Base-by-base conservation (phyloP, 1,284 basidiomycete genomes). In the Trametes hirsuta region DNA sequence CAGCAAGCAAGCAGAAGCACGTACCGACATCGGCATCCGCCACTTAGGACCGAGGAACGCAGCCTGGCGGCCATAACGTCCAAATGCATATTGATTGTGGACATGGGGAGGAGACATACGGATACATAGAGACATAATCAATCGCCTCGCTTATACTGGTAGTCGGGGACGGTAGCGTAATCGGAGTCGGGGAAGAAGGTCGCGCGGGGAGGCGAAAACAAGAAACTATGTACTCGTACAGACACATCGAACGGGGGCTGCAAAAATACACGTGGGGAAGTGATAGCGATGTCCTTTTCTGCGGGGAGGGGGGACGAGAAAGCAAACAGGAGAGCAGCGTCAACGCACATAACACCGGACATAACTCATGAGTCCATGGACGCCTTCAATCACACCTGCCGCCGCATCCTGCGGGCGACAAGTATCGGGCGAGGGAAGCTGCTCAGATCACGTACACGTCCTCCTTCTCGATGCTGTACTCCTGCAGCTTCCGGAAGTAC, bases 391-490 rank as follows among this genome's bases (percentile, higher is more conserved):
- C 14, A 18, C 3, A 37, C 10, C 9, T 18, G 9, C 21, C 49
- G 49, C 30, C 30, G 30, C 8, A 30, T 30, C 30, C 30, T 30
- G 30, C 30, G 30, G 30, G 30, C 30, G 30, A 30, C 30, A 8
- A 8, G 30, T 30, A 30, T 30, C 30, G 30, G 30, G 8, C 30
- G 30, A 30, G 30, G 30, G 30, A 30, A 30, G 39, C 42, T 34
- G 24, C 25, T 68, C 62, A 73, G 35, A 73, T 67, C 36, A 73
- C 68, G 45, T 72, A 74, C 4, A 74, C 71, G 53, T 74, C 68
- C 50, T 74, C 72, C 61, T 72, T 71, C 64, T 67, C 69, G 53
- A 74, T 58, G 55, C 67, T 71, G 59, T 73, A 72, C 46, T 70
- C 66, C 53, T 66, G 58, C 57, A 74, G 58, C 61, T 66, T 67